These are phyloP conservation scores for Penicillium nordicum DNA, from an alignment of 2,329 filamentous ascomycete species.

Conservation along the genomic window DNA sequence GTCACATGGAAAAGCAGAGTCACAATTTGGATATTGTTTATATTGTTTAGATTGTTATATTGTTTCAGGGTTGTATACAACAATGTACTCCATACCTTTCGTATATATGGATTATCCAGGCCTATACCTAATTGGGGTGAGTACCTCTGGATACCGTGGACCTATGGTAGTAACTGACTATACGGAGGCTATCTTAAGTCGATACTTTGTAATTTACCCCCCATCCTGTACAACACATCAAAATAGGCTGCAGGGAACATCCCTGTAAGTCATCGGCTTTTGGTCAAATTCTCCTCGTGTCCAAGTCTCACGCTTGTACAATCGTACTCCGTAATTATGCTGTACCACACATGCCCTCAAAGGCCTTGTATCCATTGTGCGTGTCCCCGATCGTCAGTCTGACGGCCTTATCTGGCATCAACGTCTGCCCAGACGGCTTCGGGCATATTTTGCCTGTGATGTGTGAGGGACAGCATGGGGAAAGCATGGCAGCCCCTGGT, in stretches of 20 bases:
- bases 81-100: not conserved
- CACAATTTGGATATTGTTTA: not conserved
- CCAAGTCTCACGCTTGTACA: not conserved
- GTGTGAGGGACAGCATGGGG: conserved; percentile 6
- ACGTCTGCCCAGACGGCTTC: conserved; percentile 12
- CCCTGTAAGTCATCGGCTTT: conserved; percentile 1
- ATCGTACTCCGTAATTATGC: not conserved
- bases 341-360: conserved; percentile 6
- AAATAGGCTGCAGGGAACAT: conserved; percentile 7
- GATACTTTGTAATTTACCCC: not conserved
- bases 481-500: conserved; percentile 8
- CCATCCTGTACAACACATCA: conserved; percentile 12
- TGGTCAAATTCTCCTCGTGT: conserved; percentile 7
- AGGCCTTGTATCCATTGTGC: conserved; percentile 11
- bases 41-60: no score
- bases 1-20: conserved; percentile 1
- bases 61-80: not conserved
- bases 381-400: not conserved
- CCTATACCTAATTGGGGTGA: not conserved
- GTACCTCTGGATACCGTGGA: not conserved
- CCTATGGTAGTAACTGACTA: not conserved
- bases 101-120: not conserved
- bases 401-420: conserved; percentile 13
- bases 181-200: not conserved
- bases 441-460: conserved; percentile 1